These are phyloP conservation scores for Phaeosphaeriaceae sp. DNA, from an alignment of 2,329 filamentous ascomycete genomes.

Conservation along the genomic window DNA sequence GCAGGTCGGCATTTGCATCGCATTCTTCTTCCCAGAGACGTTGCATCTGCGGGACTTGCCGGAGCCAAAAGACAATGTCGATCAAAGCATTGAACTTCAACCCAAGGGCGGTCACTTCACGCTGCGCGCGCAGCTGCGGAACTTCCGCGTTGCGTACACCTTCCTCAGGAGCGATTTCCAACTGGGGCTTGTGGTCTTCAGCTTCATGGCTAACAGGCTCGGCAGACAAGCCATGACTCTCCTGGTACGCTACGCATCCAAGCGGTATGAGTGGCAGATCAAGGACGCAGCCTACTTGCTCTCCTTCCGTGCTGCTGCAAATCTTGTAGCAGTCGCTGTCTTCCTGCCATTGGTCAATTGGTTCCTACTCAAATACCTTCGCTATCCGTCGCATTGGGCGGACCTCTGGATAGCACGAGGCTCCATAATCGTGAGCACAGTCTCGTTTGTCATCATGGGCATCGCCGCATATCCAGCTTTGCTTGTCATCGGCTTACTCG, in stretches of 20 bases:
- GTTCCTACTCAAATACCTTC: constrained; percentile 47
- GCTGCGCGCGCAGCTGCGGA: constrained; percentile 36
- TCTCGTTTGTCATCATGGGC: constrained; percentile 57
- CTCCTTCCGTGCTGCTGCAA: constrained; percentile 57
- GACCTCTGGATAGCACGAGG: constrained; percentile 57
- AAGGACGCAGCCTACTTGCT: constrained; percentile 52
- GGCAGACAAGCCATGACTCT: constrained; percentile 57
- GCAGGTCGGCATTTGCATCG: constrained; percentile 32
- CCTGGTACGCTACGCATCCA: constrained; percentile 61
- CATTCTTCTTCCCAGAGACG: constrained; percentile 44
- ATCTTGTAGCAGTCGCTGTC: constrained; percentile 57
- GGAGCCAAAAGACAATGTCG: constrained; percentile 28
- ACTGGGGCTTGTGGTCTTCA: constrained; percentile 52
- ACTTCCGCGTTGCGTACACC: constrained; percentile 50
- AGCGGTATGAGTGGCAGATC: constrained; percentile 59
- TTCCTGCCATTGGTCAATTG: constrained; percentile 54
- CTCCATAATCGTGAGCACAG: constrained; percentile 53
- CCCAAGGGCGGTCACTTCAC: constrained; percentile 25
- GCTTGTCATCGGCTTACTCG: constrained; percentile 54
- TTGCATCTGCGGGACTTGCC: constrained; percentile 43
- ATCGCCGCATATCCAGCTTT: constrained; percentile 53
- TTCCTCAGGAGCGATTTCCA: constrained; percentile 52
- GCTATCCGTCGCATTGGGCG: constrained; percentile 49
- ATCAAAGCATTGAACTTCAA: constrained; percentile 25
- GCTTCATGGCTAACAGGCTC: constrained; percentile 59